Conservation (phyloP, 2,329 filamentous ascomycete species). For the Pseudocercospora musae region DNA sequence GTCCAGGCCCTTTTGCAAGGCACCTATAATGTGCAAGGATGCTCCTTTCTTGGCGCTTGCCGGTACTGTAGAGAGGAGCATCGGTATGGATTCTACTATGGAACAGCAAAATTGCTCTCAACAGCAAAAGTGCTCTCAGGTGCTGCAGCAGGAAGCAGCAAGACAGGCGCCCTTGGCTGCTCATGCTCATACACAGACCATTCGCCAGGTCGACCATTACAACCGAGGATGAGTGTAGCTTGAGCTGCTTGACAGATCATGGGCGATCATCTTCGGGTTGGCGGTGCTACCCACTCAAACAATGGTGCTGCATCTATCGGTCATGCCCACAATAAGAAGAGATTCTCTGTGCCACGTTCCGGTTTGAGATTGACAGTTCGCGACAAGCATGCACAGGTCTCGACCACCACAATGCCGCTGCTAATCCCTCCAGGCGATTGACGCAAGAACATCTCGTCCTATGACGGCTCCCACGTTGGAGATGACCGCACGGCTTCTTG, state of each 20-base stretch:
- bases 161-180: not conserved
- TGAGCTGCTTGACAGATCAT: too few relatives aligned
- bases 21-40: too few relatives aligned
- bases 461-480: not conserved
- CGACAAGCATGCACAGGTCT: not conserved
- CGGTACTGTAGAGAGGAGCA: too few relatives aligned
- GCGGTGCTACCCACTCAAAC: not conserved
- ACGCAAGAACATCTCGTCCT: not conserved
- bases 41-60: not conserved
- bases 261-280: not conserved
- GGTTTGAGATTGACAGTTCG: conserved; percentile 1
- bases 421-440: not conserved
- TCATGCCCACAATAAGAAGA: not conserved
- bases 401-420: not conserved
- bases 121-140: too few relatives aligned
- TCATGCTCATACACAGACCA: not conserved
- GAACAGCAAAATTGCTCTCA: too few relatives aligned
- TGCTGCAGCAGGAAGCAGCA: not conserved
- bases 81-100: too few relatives aligned
- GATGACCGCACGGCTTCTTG: not conserved
- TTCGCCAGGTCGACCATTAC: not conserved
- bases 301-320: not conserved
- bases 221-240: not conserved
- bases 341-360: not conserved
- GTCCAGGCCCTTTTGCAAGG: too few relatives aligned